These are phyloP conservation scores for Tolypocladium sp. DNA, from an alignment of 2,329 filamentous ascomycete species.

Conservation along the genomic window DNA sequence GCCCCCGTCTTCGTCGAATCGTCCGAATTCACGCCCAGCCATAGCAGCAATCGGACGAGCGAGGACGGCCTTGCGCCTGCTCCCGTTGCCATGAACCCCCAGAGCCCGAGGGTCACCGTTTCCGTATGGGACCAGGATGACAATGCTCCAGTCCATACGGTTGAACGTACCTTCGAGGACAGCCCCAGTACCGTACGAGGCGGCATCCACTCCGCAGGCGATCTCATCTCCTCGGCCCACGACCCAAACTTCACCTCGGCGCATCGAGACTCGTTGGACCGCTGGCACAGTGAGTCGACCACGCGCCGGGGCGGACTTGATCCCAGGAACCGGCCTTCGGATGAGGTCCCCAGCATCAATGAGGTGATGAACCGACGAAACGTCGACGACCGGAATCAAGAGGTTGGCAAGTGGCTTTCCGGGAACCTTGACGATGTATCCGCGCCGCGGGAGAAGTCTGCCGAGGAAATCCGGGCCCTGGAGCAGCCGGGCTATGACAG, in stretches of 20 bases:
- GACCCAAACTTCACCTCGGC: constrained; percentile 9
- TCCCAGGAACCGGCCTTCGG: constrained; percentile 32
- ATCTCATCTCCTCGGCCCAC: constrained; percentile 21
- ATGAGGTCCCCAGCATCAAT: constrained; percentile 39
- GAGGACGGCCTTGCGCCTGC: constrained; percentile 36
- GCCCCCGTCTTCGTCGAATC: constrained; percentile 18
- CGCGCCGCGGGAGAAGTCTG: constrained; percentile 14
- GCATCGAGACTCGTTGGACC: constrained; percentile 29
- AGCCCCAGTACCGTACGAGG: constrained; percentile 24
- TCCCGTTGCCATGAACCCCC: constrained; percentile 30
- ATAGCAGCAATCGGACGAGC: constrained; percentile 39
- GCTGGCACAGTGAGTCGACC: constrained; percentile 27
- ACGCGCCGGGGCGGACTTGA: constrained; percentile 37
- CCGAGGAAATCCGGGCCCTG: constrained; percentile 12
- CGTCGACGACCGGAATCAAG: constrained; percentile 35
- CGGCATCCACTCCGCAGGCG: constrained; percentile 28
- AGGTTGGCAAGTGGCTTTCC: constrained; percentile 43
- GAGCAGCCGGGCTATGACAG: constrained; percentile 18
- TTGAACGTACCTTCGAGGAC: constrained; percentile 31
- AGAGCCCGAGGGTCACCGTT: constrained; percentile 47
- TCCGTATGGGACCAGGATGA: constrained; percentile 44
- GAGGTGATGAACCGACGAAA: constrained; percentile 33
- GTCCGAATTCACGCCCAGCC: constrained; percentile 38
- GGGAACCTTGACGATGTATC: constrained; percentile 19
- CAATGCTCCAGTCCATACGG: constrained; percentile 22